Evolutionary conservation across 805 yeast genomes (phyloP).

Genomic region (Candida adriatica): DNA sequence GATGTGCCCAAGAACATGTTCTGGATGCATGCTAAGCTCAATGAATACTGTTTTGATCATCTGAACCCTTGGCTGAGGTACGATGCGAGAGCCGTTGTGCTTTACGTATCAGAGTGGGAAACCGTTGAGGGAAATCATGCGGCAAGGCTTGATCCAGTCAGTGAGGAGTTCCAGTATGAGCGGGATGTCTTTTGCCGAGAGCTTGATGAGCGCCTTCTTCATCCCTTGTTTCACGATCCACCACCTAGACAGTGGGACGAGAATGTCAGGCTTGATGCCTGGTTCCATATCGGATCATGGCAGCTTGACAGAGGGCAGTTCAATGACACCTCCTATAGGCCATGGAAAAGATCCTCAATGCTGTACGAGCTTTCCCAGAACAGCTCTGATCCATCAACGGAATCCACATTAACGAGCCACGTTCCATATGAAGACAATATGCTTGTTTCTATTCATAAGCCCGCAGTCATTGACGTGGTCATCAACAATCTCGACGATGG

Average conservation of each 20-base stretch:
- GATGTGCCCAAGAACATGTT: conserved; percentile 29
- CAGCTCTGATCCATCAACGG: no score
- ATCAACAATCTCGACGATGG: conserved; percentile 65
- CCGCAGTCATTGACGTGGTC: conserved; percentile 48
- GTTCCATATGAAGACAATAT: conserved; percentile 16
- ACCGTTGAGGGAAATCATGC: conserved; percentile 4
- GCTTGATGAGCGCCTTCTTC: conserved; percentile 20
- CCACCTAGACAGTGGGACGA: conserved; percentile 15
- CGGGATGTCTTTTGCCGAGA: conserved; percentile 21
- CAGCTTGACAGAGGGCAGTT: conserved; percentile 22
- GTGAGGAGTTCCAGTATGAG: conserved; percentile 11
- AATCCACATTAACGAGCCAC: conserved; percentile 3
- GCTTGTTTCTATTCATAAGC: conserved; percentile 18
- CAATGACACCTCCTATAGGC: conserved; percentile 20
- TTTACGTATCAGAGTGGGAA: conserved; percentile 22
- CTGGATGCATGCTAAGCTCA: conserved; percentile 34
- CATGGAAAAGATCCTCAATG: conserved; percentile 12
- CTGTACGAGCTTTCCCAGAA: conserved; percentile 15
- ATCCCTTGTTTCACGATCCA: conserved; percentile 15
- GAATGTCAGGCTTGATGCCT: conserved; percentile 17
- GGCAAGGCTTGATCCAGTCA: conserved; percentile 3
- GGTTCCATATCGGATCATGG: conserved; percentile 22
- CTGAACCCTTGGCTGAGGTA: conserved; percentile 28
- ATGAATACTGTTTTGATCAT: conserved; percentile 30
- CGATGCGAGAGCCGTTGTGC: conserved; percentile 27